Evolutionary conservation across 768 basidiomycete species (phyloP).

Genomic region (Cubamyces sp.): DNA sequence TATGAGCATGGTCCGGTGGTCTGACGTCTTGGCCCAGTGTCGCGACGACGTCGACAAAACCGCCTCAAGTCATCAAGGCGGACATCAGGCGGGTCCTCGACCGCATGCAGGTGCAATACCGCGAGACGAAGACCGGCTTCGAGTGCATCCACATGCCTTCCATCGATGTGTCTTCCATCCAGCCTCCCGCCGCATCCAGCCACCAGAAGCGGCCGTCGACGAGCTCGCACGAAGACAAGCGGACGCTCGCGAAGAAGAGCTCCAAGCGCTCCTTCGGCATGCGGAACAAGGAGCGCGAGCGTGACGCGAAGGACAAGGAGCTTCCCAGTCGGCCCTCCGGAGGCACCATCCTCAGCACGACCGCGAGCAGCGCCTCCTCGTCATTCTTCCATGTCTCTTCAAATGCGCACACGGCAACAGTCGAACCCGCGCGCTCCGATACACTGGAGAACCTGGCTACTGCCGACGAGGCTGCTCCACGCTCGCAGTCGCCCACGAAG

Average conservation of each 20-base stretch:
- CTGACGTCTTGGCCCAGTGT: conserved; percentile 55
- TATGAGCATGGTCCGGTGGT: background rate
- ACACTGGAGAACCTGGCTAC: conserved; percentile 26
- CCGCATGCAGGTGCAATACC: conserved; percentile 93
- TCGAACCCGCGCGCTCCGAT: conserved; percentile 39
- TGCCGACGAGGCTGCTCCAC: conserved; percentile 34
- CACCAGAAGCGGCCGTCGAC: conserved; percentile 51
- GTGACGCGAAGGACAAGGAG: conserved; percentile 53
- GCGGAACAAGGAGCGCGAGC: conserved; percentile 55
- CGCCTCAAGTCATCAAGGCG: conserved; percentile 75
- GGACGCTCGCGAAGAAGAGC: conserved; percentile 69
- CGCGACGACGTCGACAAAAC: conserved; percentile 91
- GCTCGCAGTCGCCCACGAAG: conserved; percentile 57
- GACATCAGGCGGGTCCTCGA: conserved; percentile 89
- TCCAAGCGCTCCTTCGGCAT: conserved; percentile 80
- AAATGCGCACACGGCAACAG: conserved; percentile 47
- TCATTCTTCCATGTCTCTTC: conserved; percentile 85
- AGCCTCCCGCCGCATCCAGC: conserved; percentile 39
- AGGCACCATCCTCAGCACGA: conserved; percentile 58
- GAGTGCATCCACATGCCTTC: conserved; percentile 96
- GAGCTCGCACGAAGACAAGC: conserved; percentile 57
- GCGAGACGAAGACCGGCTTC: conserved; percentile 88
- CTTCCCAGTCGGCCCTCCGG: conserved; percentile 47
- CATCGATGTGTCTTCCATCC: conserved; percentile 85
- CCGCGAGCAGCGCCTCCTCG: conserved; percentile 76